Evolutionary conservation across 257 asterid species (phyloP).

Genomic region (Verbena officinalis): DNA sequence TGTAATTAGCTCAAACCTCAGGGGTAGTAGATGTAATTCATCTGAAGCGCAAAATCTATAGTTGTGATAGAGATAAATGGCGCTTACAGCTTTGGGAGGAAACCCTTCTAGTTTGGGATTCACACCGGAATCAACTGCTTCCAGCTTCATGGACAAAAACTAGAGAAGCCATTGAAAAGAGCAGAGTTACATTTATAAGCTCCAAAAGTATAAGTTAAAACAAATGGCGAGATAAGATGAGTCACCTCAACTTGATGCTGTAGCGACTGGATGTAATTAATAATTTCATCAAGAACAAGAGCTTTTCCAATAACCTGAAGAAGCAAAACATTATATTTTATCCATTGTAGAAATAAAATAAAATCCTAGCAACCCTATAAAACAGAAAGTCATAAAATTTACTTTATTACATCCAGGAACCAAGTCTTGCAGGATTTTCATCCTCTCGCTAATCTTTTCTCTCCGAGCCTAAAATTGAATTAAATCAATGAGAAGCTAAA

Average conservation of each 20-base stretch:
- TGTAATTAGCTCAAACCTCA: too few relatives aligned
- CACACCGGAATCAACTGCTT: slow-evolving; percentile 81
- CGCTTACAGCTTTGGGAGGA: slow-evolving; percentile 72
- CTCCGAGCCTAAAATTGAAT: slow-evolving; percentile 68
- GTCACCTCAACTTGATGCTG: slow-evolving; percentile 97
- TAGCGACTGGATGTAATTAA: slow-evolving; percentile 92
- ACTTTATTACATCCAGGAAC: slow-evolving; percentile 98
- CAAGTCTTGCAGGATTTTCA: slow-evolving; percentile 92
- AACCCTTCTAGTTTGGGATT: slow-evolving; percentile 67
- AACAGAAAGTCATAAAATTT: too few relatives aligned
- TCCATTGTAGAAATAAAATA: too few relatives aligned
- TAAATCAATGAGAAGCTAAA: slow-evolving; percentile 1
- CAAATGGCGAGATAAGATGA: not conserved
- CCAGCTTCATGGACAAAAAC: slow-evolving; percentile 92
- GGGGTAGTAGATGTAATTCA: too few relatives aligned
- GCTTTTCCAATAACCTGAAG: slow-evolving; percentile 93
- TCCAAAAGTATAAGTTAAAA: slow-evolving; percentile 24
- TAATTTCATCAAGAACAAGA: slow-evolving; percentile 97
- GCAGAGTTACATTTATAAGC: not conserved
- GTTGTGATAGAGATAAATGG: too few relatives aligned
- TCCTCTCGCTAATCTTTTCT: slow-evolving; percentile 93
- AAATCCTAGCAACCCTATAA: too few relatives aligned
- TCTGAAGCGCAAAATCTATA: too few relatives aligned
- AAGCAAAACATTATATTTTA: slow-evolving; percentile 24
- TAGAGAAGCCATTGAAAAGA: slow-evolving; percentile 36